Base-by-base conservation (phyloP, 1,139 yeast genomes). In the Candida pseudoviswanathii region DNA sequence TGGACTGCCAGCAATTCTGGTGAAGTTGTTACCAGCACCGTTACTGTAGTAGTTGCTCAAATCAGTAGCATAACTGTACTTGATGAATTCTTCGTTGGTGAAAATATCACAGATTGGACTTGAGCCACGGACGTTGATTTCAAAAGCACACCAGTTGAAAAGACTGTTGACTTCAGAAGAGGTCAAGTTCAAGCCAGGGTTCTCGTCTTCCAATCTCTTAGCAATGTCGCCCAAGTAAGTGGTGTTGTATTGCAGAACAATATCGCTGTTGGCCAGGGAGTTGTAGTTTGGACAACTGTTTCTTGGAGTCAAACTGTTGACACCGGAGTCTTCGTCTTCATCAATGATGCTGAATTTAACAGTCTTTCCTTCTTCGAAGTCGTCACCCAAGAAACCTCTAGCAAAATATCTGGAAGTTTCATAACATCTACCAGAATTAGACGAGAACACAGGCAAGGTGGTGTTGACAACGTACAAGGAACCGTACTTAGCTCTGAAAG, bases 91-190 rank as follows among this genome's bases (percentile, higher is more conserved):
- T 41, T 78, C 78, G 48, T 67, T 66, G 41, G 79, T 75, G 65
- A 84, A 77, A 9, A 81, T 67, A 33, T 70, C 68, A 60, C 86
- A 80, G 48, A 81, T 70, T 8, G 73, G 72, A 9, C 82, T 71
- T 6, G 63, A 46, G 2, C 85, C 86, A 37, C 66, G 66, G 27
- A 75, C 80, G 57, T 80, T 79, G 54, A 81, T 60, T 58, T 81
- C 87, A 62, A 68, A 83, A 2, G 84, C 82, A 64, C 86, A 82
- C 67, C 78, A 67, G 37, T 65, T 63, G 54, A 76, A 65, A 55
- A 81, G 55, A 43, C 61, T 55, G 42, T 60, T 58, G 40, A 82
- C 71, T 51, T 84, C 85, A 10, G 55, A 49, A 4, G 66, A 56
- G 3, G 74, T 70, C 24, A 81, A 61, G 56, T 75, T 68, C 48